Percentiles rank a stretch among this genome's conserved stretches.
Evolutionary conservation across 208 protist species (phyloP).

Genomic region (Trypanosoma brucei): DNA sequence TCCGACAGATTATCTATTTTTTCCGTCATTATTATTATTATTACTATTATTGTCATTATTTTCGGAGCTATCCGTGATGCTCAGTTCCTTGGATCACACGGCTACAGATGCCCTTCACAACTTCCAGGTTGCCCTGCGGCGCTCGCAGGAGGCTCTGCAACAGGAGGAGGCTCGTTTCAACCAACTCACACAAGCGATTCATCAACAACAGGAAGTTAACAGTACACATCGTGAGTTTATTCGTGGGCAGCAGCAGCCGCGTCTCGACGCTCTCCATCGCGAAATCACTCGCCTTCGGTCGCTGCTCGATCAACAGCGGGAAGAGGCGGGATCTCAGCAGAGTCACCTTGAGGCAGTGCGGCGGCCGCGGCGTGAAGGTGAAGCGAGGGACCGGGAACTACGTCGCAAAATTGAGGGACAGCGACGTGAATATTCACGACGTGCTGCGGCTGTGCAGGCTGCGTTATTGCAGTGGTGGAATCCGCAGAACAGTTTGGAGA

Average conservation of each 20-base stretch:
- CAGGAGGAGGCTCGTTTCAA: constrained; percentile 30
- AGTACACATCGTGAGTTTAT: constrained; percentile 2
- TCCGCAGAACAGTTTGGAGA: constrained; percentile 4
- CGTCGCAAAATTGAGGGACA: constrained; percentile 7
- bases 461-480: constrained; percentile 5
- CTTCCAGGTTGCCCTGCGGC: constrained; percentile 36
- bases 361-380: constrained; percentile 14
- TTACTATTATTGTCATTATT: not conserved
- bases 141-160: constrained; percentile 32
- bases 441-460: constrained; percentile 8
- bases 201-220: constrained; percentile 15
- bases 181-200: constrained; percentile 13
- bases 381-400: constrained; percentile 12
- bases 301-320: constrained; percentile 17
- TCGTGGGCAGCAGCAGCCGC: constrained; percentile 24
- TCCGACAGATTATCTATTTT: not conserved
- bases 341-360: constrained; percentile 29
- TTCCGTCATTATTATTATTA: not conserved
- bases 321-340: constrained; percentile 7
- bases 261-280: constrained; percentile 29
- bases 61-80: constrained; percentile 21
- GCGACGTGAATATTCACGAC: constrained; percentile 13
- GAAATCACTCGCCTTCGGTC: constrained; percentile 33
- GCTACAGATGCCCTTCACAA: constrained; percentile 31
- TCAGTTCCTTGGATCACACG: constrained; percentile 26